A percentile compares a stretch with the other conserved stretches of the same genome.
Evolutionary conservation across 2,329 filamentous ascomycete genomes (phyloP).

Genomic region (Colletotrichum liriopes): DNA sequence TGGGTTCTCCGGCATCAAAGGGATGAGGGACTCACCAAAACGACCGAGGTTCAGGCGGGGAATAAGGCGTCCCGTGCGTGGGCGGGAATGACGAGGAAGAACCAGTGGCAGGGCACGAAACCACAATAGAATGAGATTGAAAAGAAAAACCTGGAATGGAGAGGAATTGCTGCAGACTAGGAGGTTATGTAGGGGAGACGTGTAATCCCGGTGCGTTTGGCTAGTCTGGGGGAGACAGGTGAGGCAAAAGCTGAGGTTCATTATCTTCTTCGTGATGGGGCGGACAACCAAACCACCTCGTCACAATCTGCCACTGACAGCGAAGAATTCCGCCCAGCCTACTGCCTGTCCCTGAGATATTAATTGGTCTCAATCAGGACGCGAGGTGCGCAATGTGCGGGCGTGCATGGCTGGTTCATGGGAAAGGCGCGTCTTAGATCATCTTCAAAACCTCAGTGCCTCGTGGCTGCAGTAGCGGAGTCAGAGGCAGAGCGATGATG

Average conservation of each 20-base stretch:
- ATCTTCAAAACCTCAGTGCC: neutral
- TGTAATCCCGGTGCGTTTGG: neutral
- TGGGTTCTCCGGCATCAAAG: neutral
- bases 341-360: neutral
- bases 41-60: neutral
- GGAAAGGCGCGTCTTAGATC: neutral
- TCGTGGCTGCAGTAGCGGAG: neutral
- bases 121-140: neutral
- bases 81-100: neutral
- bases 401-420: neutral
- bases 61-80: neutral
- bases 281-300: neutral
- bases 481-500: neutral
- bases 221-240: neutral
- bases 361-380: neutral
- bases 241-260: neutral
- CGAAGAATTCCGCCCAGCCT: neutral
- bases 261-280: neutral
- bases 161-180: neutral
- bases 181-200: neutral
- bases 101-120: neutral
- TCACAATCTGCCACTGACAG: neutral
- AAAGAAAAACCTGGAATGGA: neutral
- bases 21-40: neutral
- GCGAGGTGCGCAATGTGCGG: neutral